phyloP scores from a whole-genome alignment of 768 basidiomycete genomes.

The Termitomyces sp. region DNA sequence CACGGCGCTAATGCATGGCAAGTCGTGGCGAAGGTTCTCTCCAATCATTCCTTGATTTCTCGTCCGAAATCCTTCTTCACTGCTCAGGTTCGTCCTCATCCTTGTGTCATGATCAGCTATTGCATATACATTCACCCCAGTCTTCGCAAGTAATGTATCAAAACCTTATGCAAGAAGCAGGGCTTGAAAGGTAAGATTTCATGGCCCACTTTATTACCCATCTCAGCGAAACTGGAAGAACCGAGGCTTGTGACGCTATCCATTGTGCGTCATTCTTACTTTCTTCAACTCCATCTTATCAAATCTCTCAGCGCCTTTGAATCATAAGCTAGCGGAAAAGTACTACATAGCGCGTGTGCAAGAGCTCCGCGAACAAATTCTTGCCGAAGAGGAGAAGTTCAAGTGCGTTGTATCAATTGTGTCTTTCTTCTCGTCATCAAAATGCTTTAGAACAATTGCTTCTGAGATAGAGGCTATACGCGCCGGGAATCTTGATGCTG shows the following conservation, averaged over 20 bases:
- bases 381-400: constrained; percentile 72
- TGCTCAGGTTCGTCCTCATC: constrained; percentile 44
- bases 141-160: constrained; percentile 65
- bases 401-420: constrained; percentile 39
- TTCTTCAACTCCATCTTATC: constrained; percentile 3
- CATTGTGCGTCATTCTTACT: constrained; percentile 34
- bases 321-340: constrained; percentile 68
- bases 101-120: constrained; percentile 2
- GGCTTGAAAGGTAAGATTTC: constrained; percentile 50
- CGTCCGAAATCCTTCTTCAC: constrained; percentile 64
- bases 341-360: constrained; percentile 64
- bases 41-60: constrained; percentile 62
- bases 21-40: constrained; percentile 56
- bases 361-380: constrained; percentile 69
- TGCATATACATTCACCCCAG: constrained; percentile 28
- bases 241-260: constrained; percentile 43
- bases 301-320: constrained; percentile 44
- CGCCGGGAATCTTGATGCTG: constrained; percentile 56
- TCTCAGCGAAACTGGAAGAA: constrained; percentile 24
- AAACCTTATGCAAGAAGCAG: constrained; percentile 62
- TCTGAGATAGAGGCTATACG: constrained; percentile 76
- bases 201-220: background rate
- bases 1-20: constrained; percentile 68
- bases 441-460: constrained; percentile 44
- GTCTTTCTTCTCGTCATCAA: background rate